Conservation (phyloP, 306 rosid species). For the Quercus mongolica region DNA sequence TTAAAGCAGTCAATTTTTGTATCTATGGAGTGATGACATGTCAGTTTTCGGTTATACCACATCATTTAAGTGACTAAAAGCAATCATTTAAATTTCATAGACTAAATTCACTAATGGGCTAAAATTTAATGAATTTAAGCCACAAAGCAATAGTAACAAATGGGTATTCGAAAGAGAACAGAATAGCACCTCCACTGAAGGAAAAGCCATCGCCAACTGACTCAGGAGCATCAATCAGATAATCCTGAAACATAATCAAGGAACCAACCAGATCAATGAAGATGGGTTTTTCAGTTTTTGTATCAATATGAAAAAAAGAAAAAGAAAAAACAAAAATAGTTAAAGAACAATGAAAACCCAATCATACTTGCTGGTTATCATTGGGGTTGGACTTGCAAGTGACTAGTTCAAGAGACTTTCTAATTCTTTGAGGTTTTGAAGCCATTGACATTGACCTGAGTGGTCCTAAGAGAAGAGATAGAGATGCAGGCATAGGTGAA, state of each 20-base stretch:
- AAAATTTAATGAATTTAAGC: too few relatives aligned
- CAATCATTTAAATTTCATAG: too few relatives aligned
- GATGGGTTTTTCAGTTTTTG: too few relatives aligned
- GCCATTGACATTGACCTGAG: conserved; percentile 22
- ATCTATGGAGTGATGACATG: too few relatives aligned
- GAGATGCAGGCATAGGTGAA: conserved; percentile 22
- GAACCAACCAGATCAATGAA: not conserved
- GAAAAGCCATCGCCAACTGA: conserved; percentile 85
- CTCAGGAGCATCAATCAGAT: conserved; percentile 76
- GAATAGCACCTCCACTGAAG: conserved; percentile 68
- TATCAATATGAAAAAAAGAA: not conserved
- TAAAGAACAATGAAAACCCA: not conserved
- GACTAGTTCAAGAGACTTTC: conserved; percentile 28
- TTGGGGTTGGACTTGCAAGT: conserved; percentile 43
- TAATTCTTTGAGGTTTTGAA: conserved; percentile 20
- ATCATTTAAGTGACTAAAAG: too few relatives aligned
- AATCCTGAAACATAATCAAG: conserved; percentile 44
- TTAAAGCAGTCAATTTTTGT: too few relatives aligned
- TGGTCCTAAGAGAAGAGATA: conserved; percentile 12
- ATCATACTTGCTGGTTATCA: conserved; percentile 36
- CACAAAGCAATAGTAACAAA: not conserved
- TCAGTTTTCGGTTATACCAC: too few relatives aligned
- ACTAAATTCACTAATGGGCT: too few relatives aligned
- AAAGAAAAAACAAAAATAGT: not conserved
- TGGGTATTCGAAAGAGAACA: not conserved